Conservation (phyloP, 2,329 filamentous ascomycete species). For the Pseudogymnoascus sp. region DNA sequence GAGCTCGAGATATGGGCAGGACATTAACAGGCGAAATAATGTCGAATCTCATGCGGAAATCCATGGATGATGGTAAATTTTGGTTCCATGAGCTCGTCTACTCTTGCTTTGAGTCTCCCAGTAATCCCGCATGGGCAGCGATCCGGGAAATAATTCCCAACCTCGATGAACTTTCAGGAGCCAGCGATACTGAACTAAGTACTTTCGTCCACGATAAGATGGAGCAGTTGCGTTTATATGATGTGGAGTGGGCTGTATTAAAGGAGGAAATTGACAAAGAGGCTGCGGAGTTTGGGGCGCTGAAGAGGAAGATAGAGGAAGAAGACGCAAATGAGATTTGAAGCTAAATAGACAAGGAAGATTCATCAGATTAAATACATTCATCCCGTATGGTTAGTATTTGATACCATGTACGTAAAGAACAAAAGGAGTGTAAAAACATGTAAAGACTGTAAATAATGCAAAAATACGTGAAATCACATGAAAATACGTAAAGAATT, state of each 20-base stretch:
- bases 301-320: neutral
- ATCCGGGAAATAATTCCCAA: neutral
- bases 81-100: constrained; percentile 14
- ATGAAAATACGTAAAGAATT: no score
- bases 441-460: no score
- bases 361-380: neutral
- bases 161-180: neutral
- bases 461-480: no score
- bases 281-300: neutral
- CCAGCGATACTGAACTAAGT: neutral
- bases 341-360: neutral
- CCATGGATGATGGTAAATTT: constrained; percentile 15
- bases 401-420: no score
- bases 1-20: neutral
- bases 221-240: neutral
- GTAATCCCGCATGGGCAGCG: neutral
- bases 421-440: no score
- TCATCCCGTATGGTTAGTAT: no score
- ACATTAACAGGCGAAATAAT: neutral
- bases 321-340: neutral
- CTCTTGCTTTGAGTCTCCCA: constrained; percentile 13
- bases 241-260: neutral
- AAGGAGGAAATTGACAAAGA: neutral
- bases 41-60: constrained; percentile 13
- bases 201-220: neutral